phyloP scores from a whole-genome alignment of 2,329 filamentous ascomycete genomes.

The Venturia asperata region DNA sequence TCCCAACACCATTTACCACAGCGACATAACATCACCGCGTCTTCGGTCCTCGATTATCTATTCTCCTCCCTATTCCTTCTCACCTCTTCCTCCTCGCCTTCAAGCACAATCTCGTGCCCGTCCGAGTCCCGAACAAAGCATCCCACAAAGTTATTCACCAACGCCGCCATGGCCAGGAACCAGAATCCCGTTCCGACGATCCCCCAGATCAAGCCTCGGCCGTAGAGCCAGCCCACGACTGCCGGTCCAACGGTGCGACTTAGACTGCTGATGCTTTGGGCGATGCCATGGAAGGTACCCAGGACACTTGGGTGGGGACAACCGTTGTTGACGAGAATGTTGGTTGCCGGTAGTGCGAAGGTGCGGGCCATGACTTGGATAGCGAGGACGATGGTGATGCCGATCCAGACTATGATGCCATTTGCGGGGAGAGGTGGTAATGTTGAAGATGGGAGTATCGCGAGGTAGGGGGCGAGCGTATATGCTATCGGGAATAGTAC shows the following conservation, averaged over 20 bases:
- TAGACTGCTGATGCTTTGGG: slow-evolving; percentile 53
- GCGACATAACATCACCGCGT: not conserved
- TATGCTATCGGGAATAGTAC: slow-evolving; percentile 42
- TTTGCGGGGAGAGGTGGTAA: slow-evolving; percentile 35
- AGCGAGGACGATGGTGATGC: slow-evolving; percentile 35
- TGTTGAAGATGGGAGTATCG: slow-evolving; percentile 35
- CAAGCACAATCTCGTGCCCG: slow-evolving; percentile 58
- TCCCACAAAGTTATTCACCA: slow-evolving; percentile 45
- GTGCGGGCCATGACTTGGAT: slow-evolving; percentile 43
- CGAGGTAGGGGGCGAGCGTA: slow-evolving; percentile 38
- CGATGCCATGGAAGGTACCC: slow-evolving; percentile 52
- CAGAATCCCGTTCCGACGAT: slow-evolving; percentile 55
- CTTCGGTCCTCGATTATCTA: not conserved
- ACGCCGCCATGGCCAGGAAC: slow-evolving; percentile 45
- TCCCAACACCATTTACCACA: not conserved
- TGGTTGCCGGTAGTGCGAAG: slow-evolving; percentile 49
- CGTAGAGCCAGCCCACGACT: slow-evolving; percentile 54
- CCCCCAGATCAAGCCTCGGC: slow-evolving; percentile 49
- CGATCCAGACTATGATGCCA: slow-evolving; percentile 37
- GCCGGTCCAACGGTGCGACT: slow-evolving; percentile 55
- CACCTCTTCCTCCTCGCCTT: slow-evolving; percentile 49
- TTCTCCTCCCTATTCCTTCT: slow-evolving; percentile 27
- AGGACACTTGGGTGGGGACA: slow-evolving; percentile 49
- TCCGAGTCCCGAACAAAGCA: slow-evolving; percentile 53
- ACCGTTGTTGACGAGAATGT: slow-evolving; percentile 55